Percentiles rank a stretch among this genome's conserved stretches.
phyloP scores from a whole-genome alignment of 2,329 filamentous ascomycete genomes.

The Colletotrichum lindemuthianum region DNA sequence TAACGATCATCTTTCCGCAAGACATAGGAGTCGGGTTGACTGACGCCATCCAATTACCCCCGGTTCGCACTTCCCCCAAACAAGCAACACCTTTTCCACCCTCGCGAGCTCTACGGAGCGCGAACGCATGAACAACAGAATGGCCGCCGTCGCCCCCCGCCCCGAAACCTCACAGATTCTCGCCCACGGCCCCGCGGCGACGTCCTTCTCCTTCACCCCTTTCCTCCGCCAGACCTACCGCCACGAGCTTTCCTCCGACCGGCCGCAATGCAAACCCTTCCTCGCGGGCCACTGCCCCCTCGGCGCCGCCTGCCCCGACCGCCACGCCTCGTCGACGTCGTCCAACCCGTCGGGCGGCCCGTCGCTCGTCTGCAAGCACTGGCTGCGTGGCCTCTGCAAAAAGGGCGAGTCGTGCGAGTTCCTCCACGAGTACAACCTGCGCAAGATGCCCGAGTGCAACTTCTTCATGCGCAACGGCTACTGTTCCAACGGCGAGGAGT shows the following conservation, averaged over 20 bases:
- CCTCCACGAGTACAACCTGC: conserved; percentile 96
- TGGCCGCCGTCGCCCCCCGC: conserved; percentile 41
- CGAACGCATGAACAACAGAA: conserved; percentile 34
- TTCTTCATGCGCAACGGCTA: conserved; percentile 94
- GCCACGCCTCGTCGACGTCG: conserved; percentile 67
- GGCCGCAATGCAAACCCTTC: conserved; percentile 87
- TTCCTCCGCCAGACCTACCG: conserved; percentile 87
- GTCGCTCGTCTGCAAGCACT: conserved; percentile 97
- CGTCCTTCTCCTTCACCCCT: conserved; percentile 85
- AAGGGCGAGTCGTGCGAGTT: conserved; percentile 98
- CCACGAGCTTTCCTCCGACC: conserved; percentile 81
- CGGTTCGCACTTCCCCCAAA: background rate
- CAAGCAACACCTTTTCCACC: background rate
- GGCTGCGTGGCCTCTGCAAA: conserved; percentile 96
- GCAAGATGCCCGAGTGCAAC: conserved; percentile 98
- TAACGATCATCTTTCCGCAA: too few species aligned
- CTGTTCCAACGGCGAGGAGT: conserved; percentile 97
- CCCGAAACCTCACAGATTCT: conserved; percentile 58
- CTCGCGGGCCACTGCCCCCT: conserved; percentile 87
- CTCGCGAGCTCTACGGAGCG: conserved; percentile 1
- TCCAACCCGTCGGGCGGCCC: conserved; percentile 62
- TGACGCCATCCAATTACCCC: too few species aligned
- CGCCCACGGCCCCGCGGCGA: conserved; percentile 63
- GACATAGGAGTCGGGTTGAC: too few species aligned
- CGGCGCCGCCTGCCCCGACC: conserved; percentile 85